phyloP scores from a whole-genome alignment of 2,329 filamentous ascomycete species.

The Lanzia echinophila region DNA sequence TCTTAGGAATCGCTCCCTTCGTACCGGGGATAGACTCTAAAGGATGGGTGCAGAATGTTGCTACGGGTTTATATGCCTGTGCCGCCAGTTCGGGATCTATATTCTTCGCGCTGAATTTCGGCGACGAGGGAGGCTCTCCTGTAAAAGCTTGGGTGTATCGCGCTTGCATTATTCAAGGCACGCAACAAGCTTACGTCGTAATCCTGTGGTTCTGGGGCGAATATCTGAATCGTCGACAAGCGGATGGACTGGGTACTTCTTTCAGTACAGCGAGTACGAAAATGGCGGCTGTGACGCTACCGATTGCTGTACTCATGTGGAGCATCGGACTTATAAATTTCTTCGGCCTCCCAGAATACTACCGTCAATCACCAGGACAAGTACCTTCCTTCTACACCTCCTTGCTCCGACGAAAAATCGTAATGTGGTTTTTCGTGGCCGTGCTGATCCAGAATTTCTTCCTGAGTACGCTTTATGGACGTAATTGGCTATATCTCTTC shows the following conservation, averaged over 20 bases:
- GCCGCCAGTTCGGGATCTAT: constrained; percentile 57
- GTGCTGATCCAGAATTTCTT: constrained; percentile 37
- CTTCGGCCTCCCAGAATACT: constrained; percentile 59
- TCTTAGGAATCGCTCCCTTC: constrained; percentile 58
- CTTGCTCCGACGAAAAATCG: constrained; percentile 54
- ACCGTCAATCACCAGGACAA: constrained; percentile 55
- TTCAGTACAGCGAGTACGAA: constrained; percentile 35
- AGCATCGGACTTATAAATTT: constrained; percentile 47
- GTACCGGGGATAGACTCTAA: constrained; percentile 32
- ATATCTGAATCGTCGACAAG: constrained; percentile 26
- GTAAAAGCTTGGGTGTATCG: constrained; percentile 62
- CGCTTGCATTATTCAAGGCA: constrained; percentile 59
- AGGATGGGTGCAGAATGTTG: constrained; percentile 46
- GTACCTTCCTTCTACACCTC: constrained; percentile 60
- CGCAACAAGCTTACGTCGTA: constrained; percentile 59
- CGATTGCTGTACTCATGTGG: constrained; percentile 52
- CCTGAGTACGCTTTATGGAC: constrained; percentile 56
- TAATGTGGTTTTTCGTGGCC: constrained; percentile 60
- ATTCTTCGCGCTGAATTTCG: constrained; percentile 62
- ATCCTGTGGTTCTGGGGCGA: constrained; percentile 63
- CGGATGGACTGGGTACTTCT: constrained; percentile 31
- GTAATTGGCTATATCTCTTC: constrained; percentile 51
- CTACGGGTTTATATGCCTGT: constrained; percentile 53
- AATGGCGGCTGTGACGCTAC: constrained; percentile 45
- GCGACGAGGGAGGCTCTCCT: constrained; percentile 54